phyloP scores from a whole-genome alignment of 2,329 filamentous ascomycete genomes.

The Clonostachys chloroleuca region DNA sequence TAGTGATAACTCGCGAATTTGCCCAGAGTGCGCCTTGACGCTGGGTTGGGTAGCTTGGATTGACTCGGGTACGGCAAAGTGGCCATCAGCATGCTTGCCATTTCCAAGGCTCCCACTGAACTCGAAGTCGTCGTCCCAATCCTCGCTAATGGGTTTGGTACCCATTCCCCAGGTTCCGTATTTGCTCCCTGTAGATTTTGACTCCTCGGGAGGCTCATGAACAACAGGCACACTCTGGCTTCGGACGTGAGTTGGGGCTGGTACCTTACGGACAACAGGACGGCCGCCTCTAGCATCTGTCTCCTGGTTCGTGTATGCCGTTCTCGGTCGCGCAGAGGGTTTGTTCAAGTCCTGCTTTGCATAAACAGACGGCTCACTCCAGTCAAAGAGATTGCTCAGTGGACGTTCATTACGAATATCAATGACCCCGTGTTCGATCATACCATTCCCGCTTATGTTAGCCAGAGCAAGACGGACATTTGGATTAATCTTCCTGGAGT shows the following conservation, averaged over 20 bases:
- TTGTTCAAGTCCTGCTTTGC: slow-evolving; percentile 58
- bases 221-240: slow-evolving; percentile 78
- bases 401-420: slow-evolving; percentile 38
- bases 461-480: slow-evolving; percentile 50
- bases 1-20: slow-evolving; percentile 75
- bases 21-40: slow-evolving; percentile 78
- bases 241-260: slow-evolving; percentile 66
- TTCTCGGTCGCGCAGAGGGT: slow-evolving; percentile 62
- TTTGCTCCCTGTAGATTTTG: slow-evolving; percentile 55
- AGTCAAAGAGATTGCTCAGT: slow-evolving; percentile 71
- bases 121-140: slow-evolving; percentile 89
- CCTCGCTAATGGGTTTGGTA: slow-evolving; percentile 76
- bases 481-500: slow-evolving; percentile 46
- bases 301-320: slow-evolving; percentile 73
- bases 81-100: slow-evolving; percentile 22
- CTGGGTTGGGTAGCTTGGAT: slow-evolving; percentile 80
- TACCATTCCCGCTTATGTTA: slow-evolving; percentile 43
- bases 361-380: slow-evolving; percentile 62
- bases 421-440: slow-evolving; percentile 17
- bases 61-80: slow-evolving; percentile 57
- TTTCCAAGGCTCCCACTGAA: slow-evolving; percentile 50
- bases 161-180: slow-evolving; percentile 80
- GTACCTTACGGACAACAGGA: slow-evolving; percentile 59
- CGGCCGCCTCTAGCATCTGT: slow-evolving; percentile 67
- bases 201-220: slow-evolving; percentile 55